Conservation (phyloP, 306 rosid species). For the Acacia crassicarpa region DNA sequence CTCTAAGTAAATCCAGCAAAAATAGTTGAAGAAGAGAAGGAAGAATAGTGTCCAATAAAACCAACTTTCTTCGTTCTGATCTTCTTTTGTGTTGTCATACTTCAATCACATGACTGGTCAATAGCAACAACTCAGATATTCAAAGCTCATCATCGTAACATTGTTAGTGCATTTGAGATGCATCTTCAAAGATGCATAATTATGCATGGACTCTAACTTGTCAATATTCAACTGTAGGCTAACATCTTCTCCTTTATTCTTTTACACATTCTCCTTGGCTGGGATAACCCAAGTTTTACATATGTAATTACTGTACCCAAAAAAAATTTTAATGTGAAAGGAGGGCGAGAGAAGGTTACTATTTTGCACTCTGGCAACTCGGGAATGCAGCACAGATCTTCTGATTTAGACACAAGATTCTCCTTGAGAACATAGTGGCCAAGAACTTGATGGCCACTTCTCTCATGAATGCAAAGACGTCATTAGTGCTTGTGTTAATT, state of each 20-base stretch:
- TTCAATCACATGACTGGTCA: background rate
- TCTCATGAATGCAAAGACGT: background rate
- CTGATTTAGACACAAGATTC: background rate
- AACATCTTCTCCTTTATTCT: background rate
- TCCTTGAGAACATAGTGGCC: background rate
- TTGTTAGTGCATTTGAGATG: background rate
- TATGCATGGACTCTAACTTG: background rate
- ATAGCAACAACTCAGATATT: background rate
- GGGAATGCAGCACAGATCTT: background rate
- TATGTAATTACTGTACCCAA: background rate
- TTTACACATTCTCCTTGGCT: background rate
- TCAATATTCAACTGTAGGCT: background rate
- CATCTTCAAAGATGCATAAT: background rate
- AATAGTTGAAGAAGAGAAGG: background rate
- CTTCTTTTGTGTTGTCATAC: background rate
- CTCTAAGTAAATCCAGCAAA: background rate
- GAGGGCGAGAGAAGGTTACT: background rate
- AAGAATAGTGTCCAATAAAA: background rate
- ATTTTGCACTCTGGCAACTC: background rate
- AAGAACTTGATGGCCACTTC: background rate
- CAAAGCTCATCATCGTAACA: background rate
- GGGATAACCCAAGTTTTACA: background rate
- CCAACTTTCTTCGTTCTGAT: background rate
- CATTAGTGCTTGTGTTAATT: background rate
- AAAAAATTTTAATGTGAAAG: background rate